Base-by-base conservation (phyloP, 176 grass and related monocot genomes). In the Zoysia japonica region DNA sequence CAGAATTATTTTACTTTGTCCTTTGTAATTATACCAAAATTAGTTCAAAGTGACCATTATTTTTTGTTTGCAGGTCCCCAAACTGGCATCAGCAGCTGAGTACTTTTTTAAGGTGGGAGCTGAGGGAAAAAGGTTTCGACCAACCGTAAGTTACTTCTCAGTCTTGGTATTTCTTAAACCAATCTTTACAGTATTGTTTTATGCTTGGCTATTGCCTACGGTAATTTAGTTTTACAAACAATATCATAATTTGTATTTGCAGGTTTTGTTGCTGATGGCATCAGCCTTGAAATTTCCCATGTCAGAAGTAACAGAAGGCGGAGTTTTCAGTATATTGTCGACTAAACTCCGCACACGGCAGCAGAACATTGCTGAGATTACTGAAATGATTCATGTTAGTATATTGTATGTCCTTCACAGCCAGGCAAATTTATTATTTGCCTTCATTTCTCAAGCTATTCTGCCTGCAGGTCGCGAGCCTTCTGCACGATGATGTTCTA, bases 311-410 rank as follows among this genome's bases (percentile, higher is more conserved):
- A 15, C 82, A 79, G 82, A 89, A 47, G 77, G 62, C 5, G 88
- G 85, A 77, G 88, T 93, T 82, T 85, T 93, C 61, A 90, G 66
- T 78, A 86, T 82, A 47, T 78, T 93, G 76, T 83, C 88, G 40
- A 75, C 85, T 72, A 91, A 86, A 55, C 81, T 95, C 75, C 89
- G 92, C 41, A 72, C 90, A 40, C 79, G 90, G 16, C 96, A 98
- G 36, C 96, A 93, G 52, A 87, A 80, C 16, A 83, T 98, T 72
- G 96, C 96, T 2, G 93, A 93, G 89, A 98, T 98, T 78, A 92
- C 90, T 75, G 96, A 98, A 93, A 98, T 98, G 96, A 98, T 98
- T 81, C 96, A 98, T 92, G 96, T 98, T 66, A 82, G 90, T 91
- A 43, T 43, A 68, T 0, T 42, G 2, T 16, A 4, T 77, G 3